These are phyloP conservation scores for Lactarius hengduanensis DNA, from an alignment of 768 basidiomycete genomes.

Conservation along the genomic window DNA sequence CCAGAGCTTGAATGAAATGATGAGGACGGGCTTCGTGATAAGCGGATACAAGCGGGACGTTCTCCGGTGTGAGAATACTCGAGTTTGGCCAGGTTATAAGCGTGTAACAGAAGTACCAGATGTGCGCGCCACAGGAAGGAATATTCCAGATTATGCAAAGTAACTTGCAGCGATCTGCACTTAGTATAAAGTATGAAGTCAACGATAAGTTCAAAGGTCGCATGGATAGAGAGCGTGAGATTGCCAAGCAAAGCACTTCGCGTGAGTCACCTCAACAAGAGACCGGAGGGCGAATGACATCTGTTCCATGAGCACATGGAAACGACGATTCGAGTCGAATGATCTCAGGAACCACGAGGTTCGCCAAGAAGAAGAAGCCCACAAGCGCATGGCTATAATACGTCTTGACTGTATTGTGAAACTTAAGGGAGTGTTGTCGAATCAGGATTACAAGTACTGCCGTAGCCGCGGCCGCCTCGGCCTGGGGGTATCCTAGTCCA, in stretches of 20 bases:
- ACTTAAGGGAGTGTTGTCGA: no score
- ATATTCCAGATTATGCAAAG: no score
- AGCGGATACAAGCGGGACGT: not conserved
- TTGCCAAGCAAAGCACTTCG: not conserved
- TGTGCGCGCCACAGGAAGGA: not conserved
- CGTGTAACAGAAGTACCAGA: not conserved
- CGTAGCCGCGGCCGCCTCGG: no score
- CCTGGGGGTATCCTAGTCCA: no score
- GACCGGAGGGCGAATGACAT: not conserved
- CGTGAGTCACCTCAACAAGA: not conserved
- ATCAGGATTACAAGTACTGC: no score
- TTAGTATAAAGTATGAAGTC: not conserved
- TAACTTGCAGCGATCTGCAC: not conserved
- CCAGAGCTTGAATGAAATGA: not conserved
- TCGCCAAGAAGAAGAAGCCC: no score
- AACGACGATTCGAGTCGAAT: not conserved
- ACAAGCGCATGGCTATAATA: no score
- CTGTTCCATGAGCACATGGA: not conserved
- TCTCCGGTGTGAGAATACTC: not conserved
- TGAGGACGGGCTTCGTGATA: not conserved
- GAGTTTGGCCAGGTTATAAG: not conserved
- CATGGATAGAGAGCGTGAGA: no score
- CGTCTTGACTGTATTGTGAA: no score
- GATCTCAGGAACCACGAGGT: not conserved
- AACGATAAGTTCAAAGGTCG: not conserved